Evolutionary conservation across 192 early-diverging fungal species (phyloP), one percentile per base, ranked within the genome.

Genomic region (Tieghemiomyces parasiticus): DNA sequence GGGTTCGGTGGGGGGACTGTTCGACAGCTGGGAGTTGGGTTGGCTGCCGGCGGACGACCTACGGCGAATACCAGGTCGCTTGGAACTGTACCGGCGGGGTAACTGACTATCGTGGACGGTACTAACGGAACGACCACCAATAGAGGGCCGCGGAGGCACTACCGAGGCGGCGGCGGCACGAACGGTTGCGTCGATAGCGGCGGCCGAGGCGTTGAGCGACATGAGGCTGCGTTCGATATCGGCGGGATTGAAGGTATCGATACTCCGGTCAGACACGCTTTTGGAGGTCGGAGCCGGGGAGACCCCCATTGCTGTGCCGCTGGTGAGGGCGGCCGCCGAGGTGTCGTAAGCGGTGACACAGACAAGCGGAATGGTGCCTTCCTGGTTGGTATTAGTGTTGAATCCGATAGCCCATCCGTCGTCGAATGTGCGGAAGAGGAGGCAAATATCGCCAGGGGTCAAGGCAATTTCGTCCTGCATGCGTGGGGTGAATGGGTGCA

Each of bases 371-470:
- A 88, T 86, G 1, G 81, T 85, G 4, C 86, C 86, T 35, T 75
- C 73, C 35, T 65, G 59, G 16, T 74, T 70, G 8, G 81, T 81
- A 60, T 63, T 71, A 48, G 73, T 63, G 65, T 85, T 87, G 46
- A 75, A 60, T 3, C 86, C 86, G 4, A 86, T 62, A 28, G 81
- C 86, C 86, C 86, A 88, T 14, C 86, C 86, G 64, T 88, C 86
- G 54, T 88, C 86, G 66, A 85, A 88, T 22, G 65, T 67, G 31
- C 68, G 55, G 3, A 66, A 66, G 13, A 87, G 47, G 31, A 67
- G 71, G 12, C 88, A 69, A 58, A 80, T 76, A 62, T 86, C 86
- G 35, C 76, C 81, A 1, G 65, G 52, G n/a, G 63, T 55, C 42
- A 86, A 64, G 22, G 67, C 68, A 59, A 86, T 60, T 66, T 86